These are phyloP conservation scores for Claviceps lovelessii DNA, from an alignment of 2,329 filamentous ascomycete genomes.

Conservation along the genomic window DNA sequence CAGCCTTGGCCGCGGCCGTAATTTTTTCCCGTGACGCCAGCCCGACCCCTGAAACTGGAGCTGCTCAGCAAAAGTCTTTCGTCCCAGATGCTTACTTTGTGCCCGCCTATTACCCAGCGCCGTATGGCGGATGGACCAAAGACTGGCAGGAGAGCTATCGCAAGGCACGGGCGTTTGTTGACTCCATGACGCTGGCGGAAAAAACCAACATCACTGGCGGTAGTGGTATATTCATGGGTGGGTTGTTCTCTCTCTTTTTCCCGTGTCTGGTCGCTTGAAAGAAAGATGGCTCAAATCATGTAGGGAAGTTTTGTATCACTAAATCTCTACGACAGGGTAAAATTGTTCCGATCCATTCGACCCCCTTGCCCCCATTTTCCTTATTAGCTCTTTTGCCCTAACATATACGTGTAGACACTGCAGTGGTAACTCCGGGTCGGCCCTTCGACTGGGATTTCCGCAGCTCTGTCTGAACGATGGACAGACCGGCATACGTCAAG, in stretches of 20 bases:
- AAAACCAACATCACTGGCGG: slow-evolving; percentile 67
- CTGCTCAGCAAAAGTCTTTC: neutral
- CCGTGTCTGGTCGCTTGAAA: neutral
- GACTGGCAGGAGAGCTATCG: slow-evolving; percentile 57
- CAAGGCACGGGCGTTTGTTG: slow-evolving; percentile 54
- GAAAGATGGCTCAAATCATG: neutral
- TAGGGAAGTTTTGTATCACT: no score
- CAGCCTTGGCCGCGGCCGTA: neutral
- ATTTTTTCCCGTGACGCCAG: neutral
- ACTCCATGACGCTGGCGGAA: slow-evolving; percentile 64
- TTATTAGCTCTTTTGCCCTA: neutral
- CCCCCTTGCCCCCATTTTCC: neutral
- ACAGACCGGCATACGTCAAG: slow-evolving; percentile 55
- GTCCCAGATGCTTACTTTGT: slow-evolving; percentile 20
- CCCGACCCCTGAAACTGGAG: neutral
- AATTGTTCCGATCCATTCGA: neutral
- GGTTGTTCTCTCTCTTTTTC: neutral
- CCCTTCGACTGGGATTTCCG: slow-evolving; percentile 54
- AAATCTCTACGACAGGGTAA: slow-evolving; percentile 2
- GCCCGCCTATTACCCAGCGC: slow-evolving; percentile 54
- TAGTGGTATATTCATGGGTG: slow-evolving; percentile 56
- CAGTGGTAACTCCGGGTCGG: slow-evolving; percentile 63
- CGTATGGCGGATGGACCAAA: slow-evolving; percentile 54
- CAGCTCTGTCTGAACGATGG: slow-evolving; percentile 60
- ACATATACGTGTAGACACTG: slow-evolving; percentile 36